These are phyloP conservation scores for Pyricularia sp. DNA, from an alignment of 2,329 filamentous ascomycete species.

Conservation along the genomic window DNA sequence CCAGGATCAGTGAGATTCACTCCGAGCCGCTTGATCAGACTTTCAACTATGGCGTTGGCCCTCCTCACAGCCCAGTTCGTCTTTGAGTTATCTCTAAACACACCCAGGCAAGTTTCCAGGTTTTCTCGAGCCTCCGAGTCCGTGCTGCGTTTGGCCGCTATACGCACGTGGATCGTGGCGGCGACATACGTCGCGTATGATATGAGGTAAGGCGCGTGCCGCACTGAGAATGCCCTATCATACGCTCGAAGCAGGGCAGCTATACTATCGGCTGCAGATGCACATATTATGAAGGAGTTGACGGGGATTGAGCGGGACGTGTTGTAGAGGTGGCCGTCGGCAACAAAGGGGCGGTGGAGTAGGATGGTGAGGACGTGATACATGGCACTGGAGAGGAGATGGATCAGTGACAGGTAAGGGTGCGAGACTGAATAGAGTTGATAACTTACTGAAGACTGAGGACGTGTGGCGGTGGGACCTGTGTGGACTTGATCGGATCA, in stretches of 20 bases:
- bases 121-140: conserved; percentile 28
- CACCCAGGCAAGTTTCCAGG: conserved; percentile 32
- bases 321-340: conserved; percentile 10
- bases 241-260: conserved; percentile 20
- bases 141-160: conserved; percentile 33
- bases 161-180: conserved; percentile 41
- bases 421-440: conserved; percentile 12
- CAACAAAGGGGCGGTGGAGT: conserved; percentile 31
- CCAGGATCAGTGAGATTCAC: conserved; percentile 14
- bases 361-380: conserved; percentile 33
- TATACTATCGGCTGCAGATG: conserved; percentile 22
- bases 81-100: conserved; percentile 38
- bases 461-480: conserved; percentile 7
- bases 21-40: conserved; percentile 33
- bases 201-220: conserved; percentile 39
- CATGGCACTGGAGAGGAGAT: conserved; percentile 8
- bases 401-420: conserved; percentile 18
- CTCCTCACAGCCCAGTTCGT: conserved; percentile 39
- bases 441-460: conserved; percentile 9
- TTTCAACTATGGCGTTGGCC: conserved; percentile 33
- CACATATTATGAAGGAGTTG: conserved; percentile 12
- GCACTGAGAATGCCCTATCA: conserved; percentile 26
- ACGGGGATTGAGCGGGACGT: not conserved
- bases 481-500: conserved; percentile 1
- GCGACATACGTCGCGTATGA: conserved; percentile 47